These are phyloP conservation scores for Huntiella abstrusa DNA, from an alignment of 2,329 filamentous ascomycete species.

Conservation along the genomic window DNA sequence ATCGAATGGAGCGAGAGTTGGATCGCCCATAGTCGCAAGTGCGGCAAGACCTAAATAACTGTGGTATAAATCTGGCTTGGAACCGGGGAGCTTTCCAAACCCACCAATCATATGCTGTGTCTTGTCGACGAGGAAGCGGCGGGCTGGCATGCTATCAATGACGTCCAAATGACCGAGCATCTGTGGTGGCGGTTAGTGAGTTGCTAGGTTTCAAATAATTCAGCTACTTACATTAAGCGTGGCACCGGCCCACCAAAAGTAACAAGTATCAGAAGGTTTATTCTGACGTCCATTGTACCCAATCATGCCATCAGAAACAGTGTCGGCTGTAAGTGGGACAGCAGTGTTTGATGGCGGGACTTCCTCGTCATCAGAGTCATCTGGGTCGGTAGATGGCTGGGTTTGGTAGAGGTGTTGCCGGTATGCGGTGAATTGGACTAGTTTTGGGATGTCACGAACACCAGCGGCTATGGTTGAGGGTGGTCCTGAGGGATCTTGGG, in stretches of 20 bases:
- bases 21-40: constrained; percentile 53
- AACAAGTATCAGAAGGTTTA: constrained; percentile 88
- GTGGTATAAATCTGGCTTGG: constrained; percentile 66
- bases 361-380: constrained; percentile 19
- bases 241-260: constrained; percentile 77
- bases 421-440: constrained; percentile 39
- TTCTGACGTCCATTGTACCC: constrained; percentile 85
- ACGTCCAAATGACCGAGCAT: constrained; percentile 39
- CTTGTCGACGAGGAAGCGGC: constrained; percentile 58
- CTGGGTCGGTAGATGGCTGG: constrained; percentile 22
- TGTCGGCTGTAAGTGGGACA: constrained; percentile 1
- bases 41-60: constrained; percentile 74
- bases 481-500: constrained; percentile 4
- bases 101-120: constrained; percentile 76
- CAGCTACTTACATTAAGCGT: constrained; percentile 29
- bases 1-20: constrained; percentile 52
- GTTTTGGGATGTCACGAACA: constrained; percentile 17
- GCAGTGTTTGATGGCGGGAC: constrained; percentile 4
- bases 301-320: constrained; percentile 26
- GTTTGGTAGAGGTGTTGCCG: constrained; percentile 45
- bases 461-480: constrained; percentile 16
- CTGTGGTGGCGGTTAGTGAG: constrained; percentile 17
- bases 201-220: constrained; percentile 17
- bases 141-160: constrained; percentile 39
- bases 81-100: constrained; percentile 54